Base-by-base conservation (phyloP, 2,329 filamentous ascomycete genomes). In the Aschersonia sp. region DNA sequence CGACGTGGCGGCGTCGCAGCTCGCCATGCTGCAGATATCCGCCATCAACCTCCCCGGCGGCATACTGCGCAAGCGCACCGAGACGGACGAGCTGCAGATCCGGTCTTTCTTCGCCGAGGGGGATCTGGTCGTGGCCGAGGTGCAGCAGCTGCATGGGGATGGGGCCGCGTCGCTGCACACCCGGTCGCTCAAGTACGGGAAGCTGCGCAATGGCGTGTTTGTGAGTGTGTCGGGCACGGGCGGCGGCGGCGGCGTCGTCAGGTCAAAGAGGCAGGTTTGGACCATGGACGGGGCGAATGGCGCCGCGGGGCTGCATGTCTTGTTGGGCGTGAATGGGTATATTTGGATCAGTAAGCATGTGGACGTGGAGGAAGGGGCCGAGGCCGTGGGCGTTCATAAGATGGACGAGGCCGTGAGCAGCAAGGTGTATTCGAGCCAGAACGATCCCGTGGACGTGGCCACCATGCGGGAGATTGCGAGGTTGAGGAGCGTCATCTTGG, bases 41-140 rank as follows among this genome's bases (percentile, higher is more conserved):
- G 84, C 85, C 51, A 97, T 98, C 67, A 98, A 98, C 62, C 72
- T 98, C 2, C 92, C 92, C 0, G 92, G 92, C 49, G 92, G 92
- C 35, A 94, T 95, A 54, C 73, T 96, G 58, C 80, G 92, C 50
- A 85, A 91, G 61, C 77, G 92, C 54, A 98, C 92, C 31, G 89
- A 91, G 59, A 94, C 92, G 12, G 92, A 98, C 65, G 92, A 97
- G 70, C 74, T 98, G 58, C 92, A 97, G 67, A 97, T 98, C 65
- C 80, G 92, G 46, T 87, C 82, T n/a, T 98, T 96, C 67, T 97
- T 98, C 69, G 82, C 84, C 48, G 92, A 98, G 66, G 92, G 92
- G 9, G 92, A 98, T 62, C 69, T 98, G 47, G 71, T 98, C 12
- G 86, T 97, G 20, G 92, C 92, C 1, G 92, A 98, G 68, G 92